Base-by-base conservation (phyloP, 257 asterid genomes). In the Verbena officinalis region DNA sequence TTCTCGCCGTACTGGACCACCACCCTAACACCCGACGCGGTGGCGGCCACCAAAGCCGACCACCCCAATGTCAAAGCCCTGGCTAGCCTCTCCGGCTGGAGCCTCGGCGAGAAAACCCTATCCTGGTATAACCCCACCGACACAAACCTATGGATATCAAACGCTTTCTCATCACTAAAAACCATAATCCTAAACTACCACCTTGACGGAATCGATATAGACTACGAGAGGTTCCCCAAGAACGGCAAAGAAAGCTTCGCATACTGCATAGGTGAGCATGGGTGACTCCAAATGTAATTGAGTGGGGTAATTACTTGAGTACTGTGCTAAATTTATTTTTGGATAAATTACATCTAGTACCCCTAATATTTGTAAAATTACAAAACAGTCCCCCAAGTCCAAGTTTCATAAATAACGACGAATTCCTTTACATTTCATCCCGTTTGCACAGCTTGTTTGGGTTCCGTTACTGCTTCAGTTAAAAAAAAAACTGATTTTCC, bases 71-170 rank as follows among this genome's bases (percentile, higher is more conserved):
- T 85, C 6, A 88, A 79, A 62, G 94, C 72, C 78, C 67, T 85
- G 60, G 89, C 91, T 14, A 85, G 96, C 83, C 94, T 88, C 59
- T 81, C 91, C 0, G 94, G 96, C 9, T 85, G 96, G 94, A 88
- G 91, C 80, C 68, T 75, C 0, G 86, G 77, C 2, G 1, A 31
- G 21, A 83, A 71, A 21, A 72, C 69, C 74, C 74, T 88, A 11
- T 63, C 81, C 14, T 79, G 94, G 94, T 81, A 85, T 78, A 68
- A 43, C 10, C 96, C 94, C 2, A 13, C 11, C 2, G 59, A 81
- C 66, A 9, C 33, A 15, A 39, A 76, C 40, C 75, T 59, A 3
- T 88, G 91, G 96, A 73, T 85, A 24, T 64, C 81, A n/a, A 88
- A 85, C 51, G 94, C 96, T 1, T 81, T 70, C 53, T 40, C 79